phyloP scores from a whole-genome alignment of 177 flowering plant genomes.

The Telopea speciosissima region DNA sequence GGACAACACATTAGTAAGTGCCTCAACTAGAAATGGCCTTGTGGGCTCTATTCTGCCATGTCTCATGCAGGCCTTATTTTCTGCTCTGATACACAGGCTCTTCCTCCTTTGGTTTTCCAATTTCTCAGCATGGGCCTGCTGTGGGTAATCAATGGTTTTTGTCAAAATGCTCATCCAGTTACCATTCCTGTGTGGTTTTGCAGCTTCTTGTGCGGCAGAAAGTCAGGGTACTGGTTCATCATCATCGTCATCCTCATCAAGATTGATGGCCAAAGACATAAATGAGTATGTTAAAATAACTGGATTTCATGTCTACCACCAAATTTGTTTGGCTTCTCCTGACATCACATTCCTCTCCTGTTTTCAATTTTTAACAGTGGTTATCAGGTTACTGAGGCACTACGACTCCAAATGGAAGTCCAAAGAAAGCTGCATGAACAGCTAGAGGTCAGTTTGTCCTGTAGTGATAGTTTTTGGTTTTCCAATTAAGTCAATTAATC shows the following conservation, averaged over 20 bases:
- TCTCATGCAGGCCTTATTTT: background rate
- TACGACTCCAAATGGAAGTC: constrained; percentile 92
- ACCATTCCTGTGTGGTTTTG: constrained; percentile 17
- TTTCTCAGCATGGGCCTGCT: background rate
- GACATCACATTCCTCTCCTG: background rate
- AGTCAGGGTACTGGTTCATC: constrained; percentile 73
- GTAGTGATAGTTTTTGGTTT: constrained; percentile 1
- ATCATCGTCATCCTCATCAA: constrained; percentile 45
- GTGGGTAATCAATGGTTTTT: background rate
- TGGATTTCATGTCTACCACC: background rate
- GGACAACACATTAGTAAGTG: background rate
- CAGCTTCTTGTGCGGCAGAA: constrained; percentile 68
- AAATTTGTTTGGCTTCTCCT: background rate
- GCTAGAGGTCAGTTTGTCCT: constrained; percentile 56
- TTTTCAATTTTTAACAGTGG: constrained; percentile 39
- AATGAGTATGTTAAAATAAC: constrained; percentile 53
- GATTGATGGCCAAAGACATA: constrained; percentile 57
- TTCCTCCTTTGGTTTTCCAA: background rate
- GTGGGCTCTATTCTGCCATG: background rate
- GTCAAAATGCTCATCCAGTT: background rate
- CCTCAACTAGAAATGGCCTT: background rate
- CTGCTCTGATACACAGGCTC: background rate
- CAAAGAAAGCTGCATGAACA: constrained; percentile 90
- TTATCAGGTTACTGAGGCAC: constrained; percentile 90
- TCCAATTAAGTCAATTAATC: background rate